Evolutionary conservation across 495 filamentous ascomycete genomes (phyloP), one percentile per base, ranked within the genome.

Genomic region (Opeltia flavorubescens): DNA sequence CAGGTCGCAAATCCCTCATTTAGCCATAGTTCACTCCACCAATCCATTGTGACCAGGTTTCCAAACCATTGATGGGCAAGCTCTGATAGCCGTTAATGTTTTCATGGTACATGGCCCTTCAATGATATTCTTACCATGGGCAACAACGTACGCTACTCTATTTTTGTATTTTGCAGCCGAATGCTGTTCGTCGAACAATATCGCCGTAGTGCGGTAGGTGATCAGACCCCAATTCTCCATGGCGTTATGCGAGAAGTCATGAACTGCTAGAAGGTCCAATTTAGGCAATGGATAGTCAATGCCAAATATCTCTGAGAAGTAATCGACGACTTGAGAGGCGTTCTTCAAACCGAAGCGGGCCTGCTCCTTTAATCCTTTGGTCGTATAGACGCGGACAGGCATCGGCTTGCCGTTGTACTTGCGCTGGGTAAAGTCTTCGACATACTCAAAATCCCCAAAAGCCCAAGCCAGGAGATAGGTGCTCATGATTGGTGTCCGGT

Each of bases 11-110:
- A 98, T 2, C 89, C 89, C 62, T 96, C 89, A 50, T 93, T 93
- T 11, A 96, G 74, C 89, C 91, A 98, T 20, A 98, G 72, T 62
- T 94, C 91, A 59, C 83, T 88, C 91, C 91, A 95, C 76, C 77
- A 83, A 53, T 80, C 76, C 68, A 76, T 73, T 2, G 72, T 76
- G 15, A 95, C 91, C 15, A 95, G 76, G 59, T 98, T 95, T 26
- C 91, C 91, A 57, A 95, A 98, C 91, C 91, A 98, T 66, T 96
- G 91, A 62, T 98, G 91, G 25, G 91, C 91, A 38, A 98, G 68
- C 59, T 98, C 89, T 34, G 26, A 27, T 30, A 42, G 29, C 28
- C 6, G 4, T n/a, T 25, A 34, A 8, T 44, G n/a, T 41, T 12
- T 21, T n/a, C 15, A 20, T 23, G 13, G n/a, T n/a, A n/a, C n/a